These are phyloP conservation scores for Populus deltoides DNA, from an alignment of 345 rosid species.

Conservation along the genomic window DNA sequence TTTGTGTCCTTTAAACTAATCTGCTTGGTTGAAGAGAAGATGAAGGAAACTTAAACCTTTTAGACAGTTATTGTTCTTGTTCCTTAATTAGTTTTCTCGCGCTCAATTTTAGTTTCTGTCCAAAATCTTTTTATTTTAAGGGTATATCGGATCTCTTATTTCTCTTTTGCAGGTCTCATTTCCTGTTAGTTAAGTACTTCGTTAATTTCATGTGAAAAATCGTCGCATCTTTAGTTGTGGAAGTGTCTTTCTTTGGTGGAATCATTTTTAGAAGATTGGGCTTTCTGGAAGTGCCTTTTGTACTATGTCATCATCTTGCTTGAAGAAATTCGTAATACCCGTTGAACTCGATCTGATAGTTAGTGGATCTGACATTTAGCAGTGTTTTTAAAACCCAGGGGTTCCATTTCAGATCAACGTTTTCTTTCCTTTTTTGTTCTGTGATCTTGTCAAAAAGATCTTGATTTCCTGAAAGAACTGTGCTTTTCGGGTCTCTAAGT, in stretches of 20 bases:
- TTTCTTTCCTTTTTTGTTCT: neutral
- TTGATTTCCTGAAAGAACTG: neutral
- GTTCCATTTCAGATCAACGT: neutral
- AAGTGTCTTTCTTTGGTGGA: neutral
- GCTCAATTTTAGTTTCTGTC: no score
- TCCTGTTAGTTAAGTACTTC: neutral
- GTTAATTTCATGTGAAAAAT: neutral
- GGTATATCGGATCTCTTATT: neutral
- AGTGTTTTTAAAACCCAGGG: neutral
- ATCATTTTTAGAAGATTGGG: neutral
- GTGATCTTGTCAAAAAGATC: neutral
- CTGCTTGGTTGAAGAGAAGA: constrained; percentile 4
- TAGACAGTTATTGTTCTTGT: no score
- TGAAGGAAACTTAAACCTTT: neutral
- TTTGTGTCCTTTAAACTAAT: neutral
- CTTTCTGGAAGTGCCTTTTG: neutral
- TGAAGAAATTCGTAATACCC: neutral
- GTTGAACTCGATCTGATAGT: neutral
- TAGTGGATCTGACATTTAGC: neutral
- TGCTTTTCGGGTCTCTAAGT: neutral
- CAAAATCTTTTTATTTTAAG: neutral
- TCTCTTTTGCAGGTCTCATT: neutral
- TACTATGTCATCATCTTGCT: neutral
- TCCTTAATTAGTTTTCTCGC: neutral
- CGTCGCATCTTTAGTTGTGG: neutral